phyloP scores from a whole-genome alignment of 768 basidiomycete genomes.

The Hygrophoropsis aurantiaca region DNA sequence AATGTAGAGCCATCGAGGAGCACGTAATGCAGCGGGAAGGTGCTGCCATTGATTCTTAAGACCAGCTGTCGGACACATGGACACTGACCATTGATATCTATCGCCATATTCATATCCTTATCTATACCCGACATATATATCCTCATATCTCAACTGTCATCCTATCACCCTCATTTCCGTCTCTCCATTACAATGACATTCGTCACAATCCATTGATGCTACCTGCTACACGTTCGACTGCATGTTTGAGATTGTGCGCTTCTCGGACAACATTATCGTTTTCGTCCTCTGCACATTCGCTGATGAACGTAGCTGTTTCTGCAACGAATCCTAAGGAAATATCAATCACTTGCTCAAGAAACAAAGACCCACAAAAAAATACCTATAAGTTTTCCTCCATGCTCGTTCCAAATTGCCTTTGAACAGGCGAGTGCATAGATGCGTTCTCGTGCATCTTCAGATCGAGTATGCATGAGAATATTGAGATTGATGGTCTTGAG shows the following conservation, averaged over 20 bases:
- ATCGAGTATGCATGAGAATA: conserved; percentile 86
- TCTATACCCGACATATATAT: too few relatives aligned
- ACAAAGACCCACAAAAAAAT: conserved; percentile 22
- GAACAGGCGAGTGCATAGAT: conserved; percentile 69
- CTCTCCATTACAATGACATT: too few relatives aligned
- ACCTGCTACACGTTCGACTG: conserved; percentile 72
- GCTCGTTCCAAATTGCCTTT: conserved; percentile 71
- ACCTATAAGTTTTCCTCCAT: conserved; percentile 78
- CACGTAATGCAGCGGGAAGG: conserved; percentile 17
- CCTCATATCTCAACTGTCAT: too few relatives aligned
- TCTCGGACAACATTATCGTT: conserved; percentile 78
- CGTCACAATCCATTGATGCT: conserved; percentile 41
- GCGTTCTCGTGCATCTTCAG: conserved; percentile 71
- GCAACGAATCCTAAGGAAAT: conserved; percentile 59
- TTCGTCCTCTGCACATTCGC: conserved; percentile 87
- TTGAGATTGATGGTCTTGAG: conserved; percentile 83
- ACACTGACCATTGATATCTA: too few relatives aligned
- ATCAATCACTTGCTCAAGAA: conserved; percentile 1
- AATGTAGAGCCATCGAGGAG: conserved; percentile 69
- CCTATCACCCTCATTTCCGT: too few relatives aligned
- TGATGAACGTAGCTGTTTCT: conserved; percentile 84
- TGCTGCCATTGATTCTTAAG: neutral
- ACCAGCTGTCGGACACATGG: too few relatives aligned
- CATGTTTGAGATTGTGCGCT: conserved; percentile 65
- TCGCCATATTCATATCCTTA: too few relatives aligned